Evolutionary conservation across 768 basidiomycete species (phyloP).

Genomic region (Lactifluus subvellereus): DNA sequence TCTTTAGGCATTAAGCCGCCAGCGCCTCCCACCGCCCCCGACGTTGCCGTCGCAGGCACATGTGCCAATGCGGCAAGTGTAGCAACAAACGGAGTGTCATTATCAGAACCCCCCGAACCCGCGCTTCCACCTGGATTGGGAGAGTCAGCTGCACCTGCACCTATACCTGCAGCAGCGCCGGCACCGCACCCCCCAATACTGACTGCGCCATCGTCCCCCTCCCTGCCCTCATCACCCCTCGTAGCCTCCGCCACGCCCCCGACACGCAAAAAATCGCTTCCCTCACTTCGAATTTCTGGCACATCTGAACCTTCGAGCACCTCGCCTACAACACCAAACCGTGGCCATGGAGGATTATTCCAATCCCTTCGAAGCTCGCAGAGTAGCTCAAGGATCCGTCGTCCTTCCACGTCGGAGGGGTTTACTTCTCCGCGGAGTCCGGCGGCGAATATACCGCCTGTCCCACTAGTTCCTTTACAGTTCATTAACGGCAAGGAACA

Average conservation of each 20-base stretch:
- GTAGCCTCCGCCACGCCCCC: slow-evolving; percentile 5
- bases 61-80: not conserved
- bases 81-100: not conserved
- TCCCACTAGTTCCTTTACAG: slow-evolving; percentile 30
- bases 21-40: slow-evolving; percentile 25
- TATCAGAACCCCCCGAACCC: slow-evolving; percentile 1
- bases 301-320: slow-evolving; percentile 7
- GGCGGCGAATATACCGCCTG: slow-evolving; percentile 23
- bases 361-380: slow-evolving; percentile 24
- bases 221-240: slow-evolving; percentile 23
- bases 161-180: not conserved
- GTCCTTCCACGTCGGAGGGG: slow-evolving; percentile 22
- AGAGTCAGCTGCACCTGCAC: not conserved
- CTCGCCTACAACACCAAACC: slow-evolving; percentile 15
- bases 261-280: slow-evolving; percentile 23
- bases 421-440: slow-evolving; percentile 25
- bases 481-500: slow-evolving; percentile 26
- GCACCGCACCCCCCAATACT: slow-evolving; percentile 7
- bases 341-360: slow-evolving; percentile 17
- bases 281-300: slow-evolving; percentile 21
- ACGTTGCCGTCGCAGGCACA: slow-evolving; percentile 18
- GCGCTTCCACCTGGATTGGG: slow-evolving; percentile 18
- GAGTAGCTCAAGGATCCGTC: slow-evolving; percentile 19
- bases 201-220: slow-evolving; percentile 26
- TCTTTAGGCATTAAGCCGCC: slow-evolving; percentile 56